Percentiles rank a stretch among this genome's conserved stretches.
These are phyloP conservation scores for Lactarius tabidus DNA, from an alignment of 768 basidiomycete species.

Conservation along the genomic window DNA sequence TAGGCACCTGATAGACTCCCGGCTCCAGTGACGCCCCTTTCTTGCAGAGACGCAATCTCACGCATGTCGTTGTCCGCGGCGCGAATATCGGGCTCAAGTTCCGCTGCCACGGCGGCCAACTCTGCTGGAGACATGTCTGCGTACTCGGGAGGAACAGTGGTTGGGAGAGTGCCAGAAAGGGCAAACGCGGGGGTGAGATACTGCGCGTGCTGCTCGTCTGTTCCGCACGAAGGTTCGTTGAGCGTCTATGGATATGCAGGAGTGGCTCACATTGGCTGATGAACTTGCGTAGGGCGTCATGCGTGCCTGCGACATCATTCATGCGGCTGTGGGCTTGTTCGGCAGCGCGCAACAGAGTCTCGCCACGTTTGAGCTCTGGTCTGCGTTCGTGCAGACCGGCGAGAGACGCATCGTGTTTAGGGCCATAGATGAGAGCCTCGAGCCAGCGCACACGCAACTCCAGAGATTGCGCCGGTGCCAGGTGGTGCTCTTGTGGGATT, in stretches of 20 bases:
- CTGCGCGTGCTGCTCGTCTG: slow-evolving; percentile 76
- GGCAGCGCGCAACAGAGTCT: slow-evolving; percentile 55
- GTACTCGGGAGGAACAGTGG: slow-evolving; percentile 46
- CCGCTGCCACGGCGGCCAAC: slow-evolving; percentile 63
- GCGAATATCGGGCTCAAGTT: slow-evolving; percentile 83
- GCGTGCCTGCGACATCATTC: slow-evolving; percentile 54
- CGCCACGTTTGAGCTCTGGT: slow-evolving; percentile 44
- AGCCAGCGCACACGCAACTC: slow-evolving; percentile 77
- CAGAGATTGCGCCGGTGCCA: slow-evolving; percentile 65
- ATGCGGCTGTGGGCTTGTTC: slow-evolving; percentile 58
- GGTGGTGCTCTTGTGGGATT: slow-evolving; percentile 27
- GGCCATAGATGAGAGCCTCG: slow-evolving; percentile 70
- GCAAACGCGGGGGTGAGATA: slow-evolving; percentile 73
- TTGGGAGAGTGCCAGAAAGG: slow-evolving; percentile 54
- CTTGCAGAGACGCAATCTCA: slow-evolving; percentile 68
- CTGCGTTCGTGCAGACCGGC: slow-evolving; percentile 38
- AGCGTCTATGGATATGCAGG: slow-evolving; percentile 25
- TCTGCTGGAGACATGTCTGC: slow-evolving; percentile 64
- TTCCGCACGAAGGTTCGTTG: not conserved
- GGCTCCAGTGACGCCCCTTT: slow-evolving; percentile 65
- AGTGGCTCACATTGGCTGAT: slow-evolving; percentile 57
- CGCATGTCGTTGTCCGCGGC: slow-evolving; percentile 77
- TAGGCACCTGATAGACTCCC: slow-evolving; percentile 60
- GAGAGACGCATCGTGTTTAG: slow-evolving; percentile 41
- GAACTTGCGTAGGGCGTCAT: slow-evolving; percentile 71